These are phyloP conservation scores for Fermentozyma sake DNA, from an alignment of 1,139 yeast species.

Conservation along the genomic window DNA sequence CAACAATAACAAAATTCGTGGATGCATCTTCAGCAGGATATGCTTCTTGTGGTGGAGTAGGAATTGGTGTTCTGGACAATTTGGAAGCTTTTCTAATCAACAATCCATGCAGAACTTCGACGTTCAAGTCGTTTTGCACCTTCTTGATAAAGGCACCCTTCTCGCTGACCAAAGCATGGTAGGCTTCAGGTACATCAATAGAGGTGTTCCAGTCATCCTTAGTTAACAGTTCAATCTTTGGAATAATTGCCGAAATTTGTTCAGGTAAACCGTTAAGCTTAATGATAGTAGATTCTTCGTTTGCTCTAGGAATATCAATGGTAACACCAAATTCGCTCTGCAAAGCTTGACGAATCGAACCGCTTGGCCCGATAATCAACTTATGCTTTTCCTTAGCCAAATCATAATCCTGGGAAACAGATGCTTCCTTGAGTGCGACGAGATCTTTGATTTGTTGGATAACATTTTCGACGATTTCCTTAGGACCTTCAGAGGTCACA, in stretches of 20 bases:
- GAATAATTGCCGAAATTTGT: slow-evolving; percentile 52
- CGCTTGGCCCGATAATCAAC: slow-evolving; percentile 77
- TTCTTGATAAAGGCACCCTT: slow-evolving; percentile 62
- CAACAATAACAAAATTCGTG: slow-evolving; percentile 44
- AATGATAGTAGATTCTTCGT: slow-evolving; percentile 41
- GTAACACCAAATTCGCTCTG: slow-evolving; percentile 66
- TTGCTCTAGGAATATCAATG: slow-evolving; percentile 65
- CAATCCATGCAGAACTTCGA: slow-evolving; percentile 63
- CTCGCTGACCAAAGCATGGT: slow-evolving; percentile 62
- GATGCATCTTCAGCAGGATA: slow-evolving; percentile 39
- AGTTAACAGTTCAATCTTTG: slow-evolving; percentile 50
- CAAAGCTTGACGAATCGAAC: slow-evolving; percentile 65
- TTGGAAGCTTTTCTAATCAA: slow-evolving; percentile 46
- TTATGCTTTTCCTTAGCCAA: slow-evolving; percentile 76
- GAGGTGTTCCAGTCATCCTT: slow-evolving; percentile 45
- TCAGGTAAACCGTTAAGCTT: slow-evolving; percentile 60
- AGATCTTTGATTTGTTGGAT: slow-evolving; percentile 60
- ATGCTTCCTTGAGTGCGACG: slow-evolving; percentile 62
- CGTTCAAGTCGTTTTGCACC: slow-evolving; percentile 50
- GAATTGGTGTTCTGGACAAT: slow-evolving; percentile 42
- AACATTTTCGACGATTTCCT: slow-evolving; percentile 66
- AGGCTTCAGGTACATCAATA: slow-evolving; percentile 53
- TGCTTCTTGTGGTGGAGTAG: slow-evolving; percentile 48
- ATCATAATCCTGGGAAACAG: slow-evolving; percentile 51
- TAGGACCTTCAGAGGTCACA: slow-evolving; percentile 73